Base-by-base conservation (phyloP, 2,329 filamentous ascomycete species). In the Arachnomyces sp. region DNA sequence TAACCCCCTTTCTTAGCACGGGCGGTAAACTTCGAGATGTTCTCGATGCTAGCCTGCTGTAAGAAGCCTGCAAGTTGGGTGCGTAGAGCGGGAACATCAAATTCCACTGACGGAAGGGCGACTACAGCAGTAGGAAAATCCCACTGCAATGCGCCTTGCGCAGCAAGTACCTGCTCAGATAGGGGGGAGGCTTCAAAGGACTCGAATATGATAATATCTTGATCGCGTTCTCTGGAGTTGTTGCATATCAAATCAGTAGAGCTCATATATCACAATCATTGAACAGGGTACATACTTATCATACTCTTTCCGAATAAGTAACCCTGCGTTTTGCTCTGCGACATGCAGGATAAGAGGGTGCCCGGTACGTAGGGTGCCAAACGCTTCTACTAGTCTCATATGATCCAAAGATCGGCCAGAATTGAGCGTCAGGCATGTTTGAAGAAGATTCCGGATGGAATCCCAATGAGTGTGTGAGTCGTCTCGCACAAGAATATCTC, bases 161-260 rank as follows among this genome's bases (percentile, higher is more conserved):
- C 57, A 0, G 67, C 65, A 2, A 81, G 61, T 1, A 80, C 72
- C 11, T 67, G 58, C 32, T 74, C 64, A 1, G 72, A 73, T 0
- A 53, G 52, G 0, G 80, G 64, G 0, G 77, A 79, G 0, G 72
- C 65, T 52, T 84, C 79, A 40, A 82, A 82, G 0, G 66, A 66
- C 53, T 84, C 79, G 34, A 81, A 73, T 41, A 76, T 13, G 48
- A 71, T 46, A 49, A 25, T 9, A 25, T 46, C 14, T 33, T 60
- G 18, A 14, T 48, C 33, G 2, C 39, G 13, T 6, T 39, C 28
- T 39, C 51, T 55, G 42, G 39, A 33, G 34, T 39, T 20, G 39
- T 32, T 33, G 17, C 33, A 14, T 36, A 43, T 44, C 38, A 42
- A 48, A 40, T 35, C 36, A 13, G 34, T 25, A 25, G 5, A 25